Conservation (phyloP, 176 grass and related monocot species). For the Alopecurus myosuroides region DNA sequence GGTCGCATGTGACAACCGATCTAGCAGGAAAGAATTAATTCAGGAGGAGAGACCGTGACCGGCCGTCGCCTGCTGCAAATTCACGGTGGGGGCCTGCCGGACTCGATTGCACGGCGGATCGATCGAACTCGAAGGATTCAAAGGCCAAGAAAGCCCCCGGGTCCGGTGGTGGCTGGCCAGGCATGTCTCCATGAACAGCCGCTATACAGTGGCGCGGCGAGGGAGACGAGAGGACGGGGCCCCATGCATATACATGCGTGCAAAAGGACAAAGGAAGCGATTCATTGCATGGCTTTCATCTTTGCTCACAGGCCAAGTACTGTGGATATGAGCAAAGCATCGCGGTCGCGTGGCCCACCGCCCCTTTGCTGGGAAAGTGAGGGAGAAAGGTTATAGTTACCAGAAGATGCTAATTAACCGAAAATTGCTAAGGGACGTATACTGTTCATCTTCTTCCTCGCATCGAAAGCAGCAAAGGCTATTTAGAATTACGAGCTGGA, state of each 20-base stretch:
- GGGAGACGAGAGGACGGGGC: neutral
- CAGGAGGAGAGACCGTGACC: neutral
- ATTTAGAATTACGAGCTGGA: neutral
- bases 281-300: slow-evolving; percentile 35
- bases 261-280: slow-evolving; percentile 31
- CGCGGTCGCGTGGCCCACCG: slow-evolving; percentile 21
- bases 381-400: neutral
- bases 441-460: slow-evolving; percentile 49
- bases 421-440: neutral
- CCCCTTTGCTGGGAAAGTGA: slow-evolving; percentile 26
- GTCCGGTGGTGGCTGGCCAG: neutral
- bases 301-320: slow-evolving; percentile 11
- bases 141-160: neutral
- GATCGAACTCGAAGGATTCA: neutral
- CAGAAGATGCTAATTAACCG: neutral
- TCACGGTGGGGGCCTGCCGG: slow-evolving; percentile 16
- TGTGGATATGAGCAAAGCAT: slow-evolving; percentile 17
- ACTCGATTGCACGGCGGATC: neutral
- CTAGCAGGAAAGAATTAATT: slow-evolving; percentile 4
- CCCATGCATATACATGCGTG: neutral
- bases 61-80: neutral
- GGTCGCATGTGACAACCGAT: slow-evolving; percentile 34
- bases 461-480: neutral
- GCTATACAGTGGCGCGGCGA: neutral
- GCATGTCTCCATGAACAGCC: neutral